Evolutionary conservation across 2,329 filamentous ascomycete species (phyloP), one percentile per base, ranked within the genome.

Genomic region (Aspergillus sp.): DNA sequence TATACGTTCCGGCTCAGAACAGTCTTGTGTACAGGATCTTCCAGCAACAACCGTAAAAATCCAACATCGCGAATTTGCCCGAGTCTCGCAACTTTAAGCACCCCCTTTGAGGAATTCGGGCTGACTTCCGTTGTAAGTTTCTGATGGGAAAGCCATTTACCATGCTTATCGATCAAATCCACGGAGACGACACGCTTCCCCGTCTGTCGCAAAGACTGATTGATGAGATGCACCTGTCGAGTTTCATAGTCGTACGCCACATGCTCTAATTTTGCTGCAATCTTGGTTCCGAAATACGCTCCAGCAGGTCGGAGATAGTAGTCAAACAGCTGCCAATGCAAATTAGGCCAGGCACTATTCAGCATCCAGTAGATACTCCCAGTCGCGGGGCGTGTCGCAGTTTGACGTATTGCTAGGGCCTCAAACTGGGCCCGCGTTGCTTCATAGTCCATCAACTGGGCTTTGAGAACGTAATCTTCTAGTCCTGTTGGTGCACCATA

Each of bases 291-390:
- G 52, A 80, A 86, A 55, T 83, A 86, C 0, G 80, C 75, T 0
- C 82, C 84, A 0, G 76, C 79, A 0, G 82, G 78, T 19, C 77
- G 79, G 38, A 85, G 66, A 56, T 86, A 86, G 63, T 83, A 82
- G 58, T 86, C 84, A 61, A 85, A 85, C 5, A 85, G 67, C 49
- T 82, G 82, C 84, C 84, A 87, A 61, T 86, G 84, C 24, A 87
- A 68, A 50, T 76, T 80, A 0, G 84, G 84, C 82, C 83, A 87
- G 0, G 83, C 84, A 43, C 79, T 79, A 57, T 85, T 85, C 49
- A 86, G 65, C 83, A 87, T 86, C 84, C 84, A 87, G 69, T 87
- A 87, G 14, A 87, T 79, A 0, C 82, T 45, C 0, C 84, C 84
- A 0, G 83, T 86, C 0, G 83, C 82, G 0, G 82, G 79, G 3